phyloP scores from a whole-genome alignment of 768 basidiomycete species.

The Tricholoma flavovirens region DNA sequence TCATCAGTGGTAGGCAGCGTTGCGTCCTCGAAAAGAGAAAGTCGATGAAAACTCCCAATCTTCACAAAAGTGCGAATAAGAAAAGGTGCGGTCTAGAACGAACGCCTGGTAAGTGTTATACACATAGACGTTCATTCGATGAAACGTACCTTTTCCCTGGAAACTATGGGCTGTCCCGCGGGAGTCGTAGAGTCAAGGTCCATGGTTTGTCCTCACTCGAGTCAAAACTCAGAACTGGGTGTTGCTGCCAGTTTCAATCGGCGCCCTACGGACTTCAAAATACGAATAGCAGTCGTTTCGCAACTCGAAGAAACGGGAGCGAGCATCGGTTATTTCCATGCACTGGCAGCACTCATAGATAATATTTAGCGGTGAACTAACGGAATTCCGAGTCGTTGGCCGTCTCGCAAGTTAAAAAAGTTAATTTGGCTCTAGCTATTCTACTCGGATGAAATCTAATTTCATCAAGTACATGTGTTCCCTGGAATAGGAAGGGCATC shows the following conservation, averaged over 20 bases:
- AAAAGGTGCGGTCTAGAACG: constrained; percentile 65
- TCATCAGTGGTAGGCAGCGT: constrained; percentile 74
- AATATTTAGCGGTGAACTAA: no score
- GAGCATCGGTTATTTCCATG: no score
- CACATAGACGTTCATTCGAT: not conserved
- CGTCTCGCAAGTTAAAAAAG: no score
- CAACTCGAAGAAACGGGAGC: no score
- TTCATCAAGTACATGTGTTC: no score
- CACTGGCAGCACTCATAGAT: no score
- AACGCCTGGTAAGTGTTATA: constrained; percentile 2
- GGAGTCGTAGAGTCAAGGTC: constrained; percentile 39
- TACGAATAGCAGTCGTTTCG: no score
- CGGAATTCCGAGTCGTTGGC: no score
- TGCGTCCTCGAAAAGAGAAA: constrained; percentile 72
- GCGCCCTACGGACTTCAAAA: not conserved
- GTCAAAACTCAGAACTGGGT: not conserved
- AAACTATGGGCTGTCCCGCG: constrained; percentile 40
- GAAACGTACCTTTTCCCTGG: constrained; percentile 49
- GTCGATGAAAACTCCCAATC: constrained; percentile 71
- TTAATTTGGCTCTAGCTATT: no score
- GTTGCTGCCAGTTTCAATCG: not conserved
- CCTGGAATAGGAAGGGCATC: no score
- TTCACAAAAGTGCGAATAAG: constrained; percentile 80
- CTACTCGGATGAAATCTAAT: no score
- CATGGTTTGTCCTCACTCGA: constrained; percentile 6